These are phyloP conservation scores for Psidium guajava DNA, from an alignment of 345 rosid species.

Conservation along the genomic window DNA sequence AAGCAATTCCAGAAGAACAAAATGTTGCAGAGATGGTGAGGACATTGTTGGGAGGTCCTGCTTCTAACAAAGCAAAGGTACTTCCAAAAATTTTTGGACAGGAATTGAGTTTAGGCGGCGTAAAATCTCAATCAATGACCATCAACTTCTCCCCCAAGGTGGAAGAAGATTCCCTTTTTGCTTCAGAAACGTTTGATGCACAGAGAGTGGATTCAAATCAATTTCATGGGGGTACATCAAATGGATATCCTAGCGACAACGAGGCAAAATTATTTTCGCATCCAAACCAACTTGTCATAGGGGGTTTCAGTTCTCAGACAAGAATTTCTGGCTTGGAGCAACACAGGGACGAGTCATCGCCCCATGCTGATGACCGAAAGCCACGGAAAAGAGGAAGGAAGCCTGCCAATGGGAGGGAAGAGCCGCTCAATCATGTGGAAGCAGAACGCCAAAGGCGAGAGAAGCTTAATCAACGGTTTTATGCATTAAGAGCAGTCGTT, in stretches of 20 bases:
- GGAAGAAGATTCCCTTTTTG: constrained; percentile 65
- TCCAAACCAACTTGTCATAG: constrained; percentile 22
- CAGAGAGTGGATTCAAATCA: constrained; percentile 43
- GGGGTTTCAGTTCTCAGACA: constrained; percentile 28
- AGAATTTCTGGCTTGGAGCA: constrained; percentile 34
- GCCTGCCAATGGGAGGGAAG: constrained; percentile 97
- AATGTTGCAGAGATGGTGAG: constrained; percentile 47
- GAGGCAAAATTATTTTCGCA: constrained; percentile 44
- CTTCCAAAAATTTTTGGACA: constrained; percentile 78
- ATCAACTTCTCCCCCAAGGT: constrained; percentile 77
- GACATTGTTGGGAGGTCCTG: constrained; percentile 44
- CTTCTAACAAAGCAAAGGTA: constrained; percentile 41
- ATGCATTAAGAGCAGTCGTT: constrained; percentile 81
- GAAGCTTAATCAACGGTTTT: constrained; percentile 94
- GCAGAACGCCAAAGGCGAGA: constrained; percentile 96
- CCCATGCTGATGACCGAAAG: constrained; percentile 58
- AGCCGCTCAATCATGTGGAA: constrained; percentile 90
- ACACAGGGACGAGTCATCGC: constrained; percentile 49
- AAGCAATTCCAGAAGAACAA: constrained; percentile 50
- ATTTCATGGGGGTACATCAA: constrained; percentile 44
- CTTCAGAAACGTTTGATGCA: constrained; percentile 42
- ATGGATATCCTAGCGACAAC: constrained; percentile 27
- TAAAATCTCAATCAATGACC: constrained; percentile 55
- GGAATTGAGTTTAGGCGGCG: constrained; percentile 69
- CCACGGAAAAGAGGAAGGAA: constrained; percentile 95